Percentiles rank a stretch among this genome's conserved stretches.
These are phyloP conservation scores for Tephrocybe sp. DNA, from an alignment of 768 basidiomycete species.

Conservation along the genomic window DNA sequence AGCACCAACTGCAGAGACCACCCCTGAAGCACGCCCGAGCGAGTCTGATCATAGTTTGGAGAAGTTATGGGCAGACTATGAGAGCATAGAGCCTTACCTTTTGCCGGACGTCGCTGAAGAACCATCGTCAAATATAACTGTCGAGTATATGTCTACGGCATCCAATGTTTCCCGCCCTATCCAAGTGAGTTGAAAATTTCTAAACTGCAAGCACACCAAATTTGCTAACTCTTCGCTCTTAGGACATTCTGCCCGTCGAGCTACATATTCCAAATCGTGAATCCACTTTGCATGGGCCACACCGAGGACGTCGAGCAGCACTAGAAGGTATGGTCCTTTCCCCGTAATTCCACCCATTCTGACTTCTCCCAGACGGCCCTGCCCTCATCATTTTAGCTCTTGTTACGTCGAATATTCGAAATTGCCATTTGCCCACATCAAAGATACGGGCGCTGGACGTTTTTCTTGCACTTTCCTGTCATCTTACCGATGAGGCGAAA, in stretches of 20 bases:
- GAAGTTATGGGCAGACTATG: slow-evolving; percentile 84
- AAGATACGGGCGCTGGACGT: slow-evolving; percentile 85
- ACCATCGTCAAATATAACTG: slow-evolving; percentile 49
- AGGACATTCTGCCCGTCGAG: slow-evolving; percentile 81
- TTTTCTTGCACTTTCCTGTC: slow-evolving; percentile 75
- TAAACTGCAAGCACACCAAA: neutral
- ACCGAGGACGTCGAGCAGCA: slow-evolving; percentile 46
- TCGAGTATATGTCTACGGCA: slow-evolving; percentile 48
- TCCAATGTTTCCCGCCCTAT: slow-evolving; percentile 46
- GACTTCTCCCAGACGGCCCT: slow-evolving; percentile 64
- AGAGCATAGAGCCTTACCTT: slow-evolving; percentile 73
- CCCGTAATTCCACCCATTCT: neutral
- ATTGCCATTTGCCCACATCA: slow-evolving; percentile 81
- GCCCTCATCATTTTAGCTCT: slow-evolving; percentile 86
- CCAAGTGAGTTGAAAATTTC: slow-evolving; percentile 44
- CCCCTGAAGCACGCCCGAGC: slow-evolving; percentile 51
- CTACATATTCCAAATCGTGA: slow-evolving; percentile 72
- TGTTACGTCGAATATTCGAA: slow-evolving; percentile 85
- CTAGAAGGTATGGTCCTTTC: slow-evolving; percentile 49
- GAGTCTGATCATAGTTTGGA: slow-evolving; percentile 88
- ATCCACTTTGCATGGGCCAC: slow-evolving; percentile 38
- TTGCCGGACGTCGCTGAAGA: slow-evolving; percentile 43
- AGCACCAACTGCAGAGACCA: slow-evolving; percentile 23
- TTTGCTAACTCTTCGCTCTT: neutral
- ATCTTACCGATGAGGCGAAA: slow-evolving; percentile 92